phyloP scores from a whole-genome alignment of 768 basidiomycete genomes.

The Leccinum truebloodii region DNA sequence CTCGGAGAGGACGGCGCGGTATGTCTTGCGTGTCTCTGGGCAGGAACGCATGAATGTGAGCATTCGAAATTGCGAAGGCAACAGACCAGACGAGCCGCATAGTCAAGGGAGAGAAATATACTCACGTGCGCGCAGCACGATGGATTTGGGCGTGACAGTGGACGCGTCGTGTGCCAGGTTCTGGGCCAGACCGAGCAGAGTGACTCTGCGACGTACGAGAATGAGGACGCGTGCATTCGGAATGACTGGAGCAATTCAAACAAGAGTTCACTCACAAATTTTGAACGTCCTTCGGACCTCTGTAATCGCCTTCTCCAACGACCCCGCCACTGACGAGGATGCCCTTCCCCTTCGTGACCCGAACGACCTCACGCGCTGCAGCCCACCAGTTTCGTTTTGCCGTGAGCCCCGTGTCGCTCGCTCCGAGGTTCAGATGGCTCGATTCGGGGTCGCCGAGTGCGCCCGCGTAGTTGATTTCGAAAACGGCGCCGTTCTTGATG shows the following conservation, averaged over 20 bases:
- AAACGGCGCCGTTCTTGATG: conserved; percentile 77
- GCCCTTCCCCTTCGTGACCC: conserved; percentile 81
- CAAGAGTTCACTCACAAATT: conserved; percentile 63
- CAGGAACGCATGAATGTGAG: background rate
- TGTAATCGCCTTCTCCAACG: conserved; percentile 56
- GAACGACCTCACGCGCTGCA: conserved; percentile 68
- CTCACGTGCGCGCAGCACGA: conserved; percentile 75
- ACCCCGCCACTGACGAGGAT: conserved; percentile 73
- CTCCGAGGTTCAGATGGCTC: conserved; percentile 44
- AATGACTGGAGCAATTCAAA: background rate
- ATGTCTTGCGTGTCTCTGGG: conserved; percentile 78
- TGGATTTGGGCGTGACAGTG: conserved; percentile 60
- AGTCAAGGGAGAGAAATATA: conserved; percentile 8
- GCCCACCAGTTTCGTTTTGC: conserved; percentile 88
- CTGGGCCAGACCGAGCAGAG: conserved; percentile 67
- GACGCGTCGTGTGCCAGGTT: conserved; percentile 65
- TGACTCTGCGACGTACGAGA: conserved; percentile 45
- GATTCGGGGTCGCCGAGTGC: conserved; percentile 63
- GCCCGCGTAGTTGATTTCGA: conserved; percentile 79
- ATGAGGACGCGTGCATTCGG: background rate
- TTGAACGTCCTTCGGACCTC: conserved; percentile 70
- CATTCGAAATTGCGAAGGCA: background rate
- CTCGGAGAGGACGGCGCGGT: conserved; percentile 77
- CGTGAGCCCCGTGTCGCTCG: conserved; percentile 50
- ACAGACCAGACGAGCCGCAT: background rate